Percentiles rank a stretch among this genome's conserved stretches.
Evolutionary conservation across 352 stramenopile genomes (phyloP).

Genomic region (Globisporangium spinosum): DNA sequence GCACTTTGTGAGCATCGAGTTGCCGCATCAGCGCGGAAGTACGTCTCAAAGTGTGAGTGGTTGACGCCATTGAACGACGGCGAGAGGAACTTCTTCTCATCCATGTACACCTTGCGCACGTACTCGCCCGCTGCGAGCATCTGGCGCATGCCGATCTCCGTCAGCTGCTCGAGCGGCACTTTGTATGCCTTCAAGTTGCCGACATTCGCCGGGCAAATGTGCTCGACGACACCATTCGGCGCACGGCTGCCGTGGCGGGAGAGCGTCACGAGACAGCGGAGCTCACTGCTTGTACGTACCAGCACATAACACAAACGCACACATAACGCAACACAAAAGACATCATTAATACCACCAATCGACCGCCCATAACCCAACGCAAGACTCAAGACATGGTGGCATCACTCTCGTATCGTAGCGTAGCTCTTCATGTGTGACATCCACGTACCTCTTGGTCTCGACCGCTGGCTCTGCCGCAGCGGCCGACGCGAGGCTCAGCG

Average conservation of each 20-base stretch:
- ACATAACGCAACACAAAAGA: neutral
- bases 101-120: slow-evolving; percentile 65
- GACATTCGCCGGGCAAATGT: slow-evolving; percentile 62
- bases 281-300: slow-evolving; percentile 34
- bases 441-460: slow-evolving; percentile 8
- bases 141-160: slow-evolving; percentile 79
- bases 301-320: neutral
- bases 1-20: slow-evolving; percentile 81
- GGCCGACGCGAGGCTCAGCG: neutral
- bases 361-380: no score
- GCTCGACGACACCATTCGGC: slow-evolving; percentile 58
- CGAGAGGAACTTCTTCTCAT: slow-evolving; percentile 62
- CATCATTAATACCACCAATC: neutral
- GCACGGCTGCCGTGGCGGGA: slow-evolving; percentile 78
- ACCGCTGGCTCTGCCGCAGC: neutral
- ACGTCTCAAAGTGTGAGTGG: slow-evolving; percentile 80
- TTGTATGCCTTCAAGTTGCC: slow-evolving; percentile 72
- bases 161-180: slow-evolving; percentile 79
- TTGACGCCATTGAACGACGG: slow-evolving; percentile 65
- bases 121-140: slow-evolving; percentile 65
- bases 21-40: slow-evolving; percentile 79
- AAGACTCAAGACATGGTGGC: neutral
- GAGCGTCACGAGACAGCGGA: slow-evolving; percentile 73
- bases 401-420: neutral
- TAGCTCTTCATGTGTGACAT: neutral